These are phyloP conservation scores for Cyberlindnera veronae DNA, from an alignment of 805 yeast genomes.

Conservation along the genomic window DNA sequence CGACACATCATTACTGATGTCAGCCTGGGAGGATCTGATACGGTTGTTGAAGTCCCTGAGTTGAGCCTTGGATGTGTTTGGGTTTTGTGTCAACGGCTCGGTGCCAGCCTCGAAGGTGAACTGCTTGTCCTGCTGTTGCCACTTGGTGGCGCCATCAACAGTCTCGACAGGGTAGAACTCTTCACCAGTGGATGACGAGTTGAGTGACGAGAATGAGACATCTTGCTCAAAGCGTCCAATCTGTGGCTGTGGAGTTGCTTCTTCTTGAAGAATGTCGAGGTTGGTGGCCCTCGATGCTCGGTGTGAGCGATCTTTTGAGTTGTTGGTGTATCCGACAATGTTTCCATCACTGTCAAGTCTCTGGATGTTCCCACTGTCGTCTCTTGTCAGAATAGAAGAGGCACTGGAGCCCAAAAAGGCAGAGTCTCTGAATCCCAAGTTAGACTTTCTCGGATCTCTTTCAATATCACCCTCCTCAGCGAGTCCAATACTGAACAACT, in stretches of 20 bases:
- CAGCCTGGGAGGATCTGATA: slow-evolving; percentile 29
- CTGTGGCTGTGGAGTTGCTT: slow-evolving; percentile 17
- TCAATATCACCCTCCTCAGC: slow-evolving; percentile 54
- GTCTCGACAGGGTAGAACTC: slow-evolving; percentile 26
- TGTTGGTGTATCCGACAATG: slow-evolving; percentile 20
- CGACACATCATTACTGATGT: slow-evolving; percentile 30
- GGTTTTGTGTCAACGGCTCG: slow-evolving; percentile 24
- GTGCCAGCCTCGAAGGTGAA: slow-evolving; percentile 30
- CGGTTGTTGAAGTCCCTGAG: slow-evolving; percentile 34
- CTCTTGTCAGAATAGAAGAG: slow-evolving; percentile 26
- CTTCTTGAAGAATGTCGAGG: slow-evolving; percentile 26
- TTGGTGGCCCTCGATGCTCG: slow-evolving; percentile 24
- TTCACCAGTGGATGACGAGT: slow-evolving; percentile 21
- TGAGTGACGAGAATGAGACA: slow-evolving; percentile 21
- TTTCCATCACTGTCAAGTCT: slow-evolving; percentile 29
- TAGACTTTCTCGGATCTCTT: slow-evolving; percentile 41
- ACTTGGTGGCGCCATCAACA: slow-evolving; percentile 20
- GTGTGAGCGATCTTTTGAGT: slow-evolving; percentile 11
- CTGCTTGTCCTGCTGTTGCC: slow-evolving; percentile 22
- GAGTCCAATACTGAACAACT: slow-evolving; percentile 72
- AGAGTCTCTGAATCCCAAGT: slow-evolving; percentile 38
- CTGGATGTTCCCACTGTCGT: slow-evolving; percentile 28
- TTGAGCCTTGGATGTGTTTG: slow-evolving; percentile 29
- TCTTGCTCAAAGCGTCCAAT: slow-evolving; percentile 13
- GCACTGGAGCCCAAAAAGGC: slow-evolving; percentile 32